phyloP scores from a whole-genome alignment of 2,329 filamentous ascomycete genomes.

The Epichloe bromicola region DNA sequence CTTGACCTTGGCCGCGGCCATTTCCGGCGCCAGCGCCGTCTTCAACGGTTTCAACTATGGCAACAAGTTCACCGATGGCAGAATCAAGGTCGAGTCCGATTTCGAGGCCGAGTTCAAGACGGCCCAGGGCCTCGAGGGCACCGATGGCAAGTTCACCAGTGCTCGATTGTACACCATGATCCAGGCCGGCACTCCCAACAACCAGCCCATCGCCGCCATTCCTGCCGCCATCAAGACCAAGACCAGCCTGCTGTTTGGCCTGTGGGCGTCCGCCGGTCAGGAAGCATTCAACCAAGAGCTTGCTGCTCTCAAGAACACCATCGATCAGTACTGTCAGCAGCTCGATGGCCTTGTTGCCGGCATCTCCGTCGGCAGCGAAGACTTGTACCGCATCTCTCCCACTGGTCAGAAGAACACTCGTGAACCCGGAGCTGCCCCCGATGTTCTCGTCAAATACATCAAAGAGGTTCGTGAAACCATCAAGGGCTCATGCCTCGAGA shows the following conservation, averaged over 20 bases:
- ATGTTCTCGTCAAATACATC: constrained; percentile 56
- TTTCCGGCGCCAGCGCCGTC: constrained; percentile 23
- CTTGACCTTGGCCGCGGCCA: constrained; percentile 21
- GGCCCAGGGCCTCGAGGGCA: constrained; percentile 50
- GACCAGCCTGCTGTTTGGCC: constrained; percentile 65
- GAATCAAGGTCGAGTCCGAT: constrained; percentile 46
- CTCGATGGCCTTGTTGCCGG: constrained; percentile 59
- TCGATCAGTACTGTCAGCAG: constrained; percentile 51
- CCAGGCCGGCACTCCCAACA: constrained; percentile 53
- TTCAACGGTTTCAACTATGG: constrained; percentile 65
- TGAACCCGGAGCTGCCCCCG: constrained; percentile 49
- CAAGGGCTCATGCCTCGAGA: constrained; percentile 44
- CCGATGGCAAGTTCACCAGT: constrained; percentile 49
- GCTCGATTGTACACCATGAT: constrained; percentile 67
- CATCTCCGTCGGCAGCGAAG: constrained; percentile 78
- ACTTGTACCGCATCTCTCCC: constrained; percentile 69
- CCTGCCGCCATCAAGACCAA: constrained; percentile 72
- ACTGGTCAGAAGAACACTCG: constrained; percentile 51
- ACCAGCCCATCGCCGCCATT: constrained; percentile 57
- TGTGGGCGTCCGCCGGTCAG: constrained; percentile 66
- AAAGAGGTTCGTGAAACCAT: constrained; percentile 51
- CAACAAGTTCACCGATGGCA: constrained; percentile 44
- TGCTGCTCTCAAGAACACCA: constrained; percentile 54
- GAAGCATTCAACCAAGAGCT: constrained; percentile 59
- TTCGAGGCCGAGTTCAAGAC: constrained; percentile 59